Base-by-base conservation (phyloP, 768 basidiomycete species). In the Amanita exitialis region DNA sequence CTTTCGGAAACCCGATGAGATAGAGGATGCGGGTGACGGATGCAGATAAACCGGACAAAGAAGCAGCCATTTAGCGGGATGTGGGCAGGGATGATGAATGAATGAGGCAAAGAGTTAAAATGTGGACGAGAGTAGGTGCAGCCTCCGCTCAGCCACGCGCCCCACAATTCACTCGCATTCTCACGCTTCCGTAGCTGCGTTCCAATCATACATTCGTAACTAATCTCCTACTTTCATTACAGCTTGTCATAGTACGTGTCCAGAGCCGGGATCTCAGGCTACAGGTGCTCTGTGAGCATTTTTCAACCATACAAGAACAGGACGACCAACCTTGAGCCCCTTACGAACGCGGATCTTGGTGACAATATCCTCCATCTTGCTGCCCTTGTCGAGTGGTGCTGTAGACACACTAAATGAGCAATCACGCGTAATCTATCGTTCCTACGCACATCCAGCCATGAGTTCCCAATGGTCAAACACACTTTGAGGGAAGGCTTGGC, bases 401-500 rank as follows among this genome's bases (percentile, higher is more conserved):
- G 59, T 49, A 55, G 21, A 47, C 32, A 32, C 32, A 49, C 28
- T 44, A 30, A 21, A 52, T 49, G 50, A 56, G 25, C 47, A 16
- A 4, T 34, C 25, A 21, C 9, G 21, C 6, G 42, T 1, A 45
- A 21, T 44, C 37, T 5, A 44, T 47, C 12, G 3, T 9, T 35
- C 44, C n/a, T 16, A 72, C 86, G 68, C 62, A 86, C 86, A 77
- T 64, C 90, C 89, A 58, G 67, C 72, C 86, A 92, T 89, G 56
- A 82, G 54, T 62, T 90, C 86, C 88, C 90, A 92, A 68, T 93
- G 91, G 63, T 94, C 93, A 63, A 95, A 87, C 63, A 94, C 93
- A 62, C 73, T 66, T 70, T 97, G 96, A 45, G 96, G 94, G 91
- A 97, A 98, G 57, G 96, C 96, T 75, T 99, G 95, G 47, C 96